Base-by-base conservation (phyloP, 805 yeast genomes). In the Cyberlindnera misumaiensis region DNA sequence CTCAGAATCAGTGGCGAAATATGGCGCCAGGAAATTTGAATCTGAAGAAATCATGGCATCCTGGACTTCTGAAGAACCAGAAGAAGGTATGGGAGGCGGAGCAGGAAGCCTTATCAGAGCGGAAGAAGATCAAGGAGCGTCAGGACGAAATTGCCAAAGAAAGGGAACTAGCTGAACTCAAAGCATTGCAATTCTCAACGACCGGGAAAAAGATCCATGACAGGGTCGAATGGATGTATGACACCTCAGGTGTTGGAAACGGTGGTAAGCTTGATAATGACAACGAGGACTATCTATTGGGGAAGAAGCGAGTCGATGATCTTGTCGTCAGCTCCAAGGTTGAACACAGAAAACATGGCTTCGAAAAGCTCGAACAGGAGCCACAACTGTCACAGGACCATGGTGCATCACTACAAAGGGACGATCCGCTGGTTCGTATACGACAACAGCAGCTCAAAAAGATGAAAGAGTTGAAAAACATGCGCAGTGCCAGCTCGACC, bases 21-120 rank as follows among this genome's bases (percentile, higher is more conserved):
- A 68, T 67, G 72, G 72, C 69, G 57, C 84, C 88, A 1, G 85
- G 88, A 5, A 96, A 89, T 59, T 69, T 90, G 45, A 90, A 90
- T 57, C 61, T 89, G 40, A 83, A 90, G 64, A 90, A 90, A 58
- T 90, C 97, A 44, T 90, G 97, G 98, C 87, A 90, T 59, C 97
- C 98, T 3, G 89, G 83, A 34, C 68, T 86, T 36, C 66, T 84
- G 55, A 84, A 82, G 57, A 90, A 90, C 67, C 87, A 81, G 61
- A 80, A 80, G 47, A 83, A 80, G 52, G 89, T 90, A 27, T 83
- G 95, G 90, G 70, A 77, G 47, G 70, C 67, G 38, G 97, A 93
- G 53, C 88, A 85, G 54, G 80, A 80, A 30, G 78, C 83, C 8
- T 62, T 86, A 6, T 72, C 73, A n/a, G 94, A 85, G 51, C 72